Evolutionary conservation across 495 filamentous ascomycete genomes (phyloP).

Genomic region (Annulohypoxylon bovei): DNA sequence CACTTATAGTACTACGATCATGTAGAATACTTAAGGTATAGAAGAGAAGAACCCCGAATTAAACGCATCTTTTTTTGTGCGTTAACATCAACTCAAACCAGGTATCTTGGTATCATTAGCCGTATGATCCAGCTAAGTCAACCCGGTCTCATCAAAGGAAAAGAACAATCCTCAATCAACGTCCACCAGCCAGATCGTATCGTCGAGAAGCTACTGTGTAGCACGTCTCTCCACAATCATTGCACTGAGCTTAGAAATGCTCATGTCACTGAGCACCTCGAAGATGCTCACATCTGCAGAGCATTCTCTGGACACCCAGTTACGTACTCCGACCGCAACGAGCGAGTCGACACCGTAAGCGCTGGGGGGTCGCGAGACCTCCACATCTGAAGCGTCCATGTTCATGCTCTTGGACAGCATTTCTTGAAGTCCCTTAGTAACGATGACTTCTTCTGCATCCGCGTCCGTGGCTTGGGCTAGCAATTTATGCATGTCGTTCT

Average conservation of each 20-base stretch:
- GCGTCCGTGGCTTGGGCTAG: conserved; percentile 23
- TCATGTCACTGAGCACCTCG: conserved; percentile 38
- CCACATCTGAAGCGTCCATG: conserved; percentile 37
- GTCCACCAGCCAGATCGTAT: not conserved
- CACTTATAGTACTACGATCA: no score
- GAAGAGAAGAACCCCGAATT: no score
- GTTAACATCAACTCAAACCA: not conserved
- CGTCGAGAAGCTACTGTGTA: not conserved
- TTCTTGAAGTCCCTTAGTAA: conserved; percentile 34
- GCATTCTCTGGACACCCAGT: conserved; percentile 37
- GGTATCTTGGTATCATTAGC: not conserved
- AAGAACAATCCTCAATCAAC: not conserved
- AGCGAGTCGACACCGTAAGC: conserved; percentile 47
- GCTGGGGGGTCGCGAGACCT: conserved; percentile 32
- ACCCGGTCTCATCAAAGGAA: not conserved
- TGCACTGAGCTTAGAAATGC: conserved; percentile 32
- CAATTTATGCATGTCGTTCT: conserved; percentile 22
- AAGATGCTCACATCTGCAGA: conserved; percentile 39
- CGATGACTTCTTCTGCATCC: conserved; percentile 29
- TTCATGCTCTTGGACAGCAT: conserved; percentile 45
- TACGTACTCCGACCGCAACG: conserved; percentile 37
- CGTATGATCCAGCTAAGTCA: not conserved
- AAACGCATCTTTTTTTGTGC: no score
- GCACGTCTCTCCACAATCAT: conserved; percentile 33
- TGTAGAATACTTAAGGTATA: no score